Conservation (phyloP, 2,329 filamentous ascomycete species). For the Aspergillus cejpii region DNA sequence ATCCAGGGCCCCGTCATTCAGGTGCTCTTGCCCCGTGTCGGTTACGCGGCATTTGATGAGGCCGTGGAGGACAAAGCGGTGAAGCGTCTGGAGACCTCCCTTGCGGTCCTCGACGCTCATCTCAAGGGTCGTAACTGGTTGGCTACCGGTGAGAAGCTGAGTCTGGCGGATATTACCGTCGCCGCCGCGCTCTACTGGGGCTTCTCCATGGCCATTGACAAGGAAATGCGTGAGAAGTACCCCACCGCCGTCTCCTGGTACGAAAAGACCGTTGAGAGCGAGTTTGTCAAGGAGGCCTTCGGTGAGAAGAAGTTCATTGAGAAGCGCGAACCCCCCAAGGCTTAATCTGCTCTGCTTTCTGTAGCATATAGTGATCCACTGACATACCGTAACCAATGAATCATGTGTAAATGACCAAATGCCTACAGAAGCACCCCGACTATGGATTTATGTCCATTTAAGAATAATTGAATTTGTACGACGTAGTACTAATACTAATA, state of each 20-base stretch:
- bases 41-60: constrained; percentile 17
- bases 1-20: constrained; percentile 14
- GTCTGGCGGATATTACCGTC: constrained; percentile 25
- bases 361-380: too few relatives aligned
- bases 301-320: constrained; percentile 22
- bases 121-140: constrained; percentile 21
- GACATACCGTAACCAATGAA: too few relatives aligned
- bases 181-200: constrained; percentile 23
- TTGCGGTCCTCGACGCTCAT: constrained; percentile 17
- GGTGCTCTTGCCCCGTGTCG: constrained; percentile 19
- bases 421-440: too few relatives aligned
- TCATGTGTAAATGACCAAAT: too few relatives aligned
- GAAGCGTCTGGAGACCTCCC: constrained; percentile 16
- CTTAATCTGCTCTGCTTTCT: not conserved
- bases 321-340: constrained; percentile 16
- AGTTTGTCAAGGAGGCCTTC: constrained; percentile 19
- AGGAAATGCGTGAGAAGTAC: constrained; percentile 23
- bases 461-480: not conserved
- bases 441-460: too few relatives aligned
- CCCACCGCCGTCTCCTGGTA: constrained; percentile 21
- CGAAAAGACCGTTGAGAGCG: constrained; percentile 8
- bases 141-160: constrained; percentile 16
- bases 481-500: not conserved
- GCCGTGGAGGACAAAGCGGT: constrained; percentile 14
- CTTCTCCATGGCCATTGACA: constrained; percentile 21